Evolutionary conservation across 108 stramenopile genomes (phyloP), one percentile per base, ranked within the genome.

Genomic region (Epithemia pelagica): DNA sequence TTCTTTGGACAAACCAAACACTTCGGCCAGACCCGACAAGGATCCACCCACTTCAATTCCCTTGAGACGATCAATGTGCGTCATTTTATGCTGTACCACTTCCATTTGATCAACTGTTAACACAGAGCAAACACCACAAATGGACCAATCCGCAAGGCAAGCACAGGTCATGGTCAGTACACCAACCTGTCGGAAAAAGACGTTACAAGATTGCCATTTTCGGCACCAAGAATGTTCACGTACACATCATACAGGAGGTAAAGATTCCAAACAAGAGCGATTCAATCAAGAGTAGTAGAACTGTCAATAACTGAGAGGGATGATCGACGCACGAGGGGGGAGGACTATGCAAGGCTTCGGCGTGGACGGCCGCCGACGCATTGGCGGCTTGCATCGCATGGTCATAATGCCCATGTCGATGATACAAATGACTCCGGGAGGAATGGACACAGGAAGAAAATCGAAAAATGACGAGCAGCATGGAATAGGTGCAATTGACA

Each of bases 31-130:
- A 22, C 90, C 90, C 27, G 74, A 66, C 59, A 87, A 22, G 20
- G 75, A 53, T 25, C 74, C 71, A 3, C 73, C 70, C 19, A 62
- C 54, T 18, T 74, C 59, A 22, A 64, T 66, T 2, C 90, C 94
- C 77, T 96, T 95, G 46, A 96, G 69, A n/a, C 97, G 86, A 82
- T 99, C 98, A 71, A 99, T 99, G 64, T 97, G 91, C 30, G 98
- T 96, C 60, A 92, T 75, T 67, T 96, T 95, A 24, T 94, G 90
- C 30, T 69, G 69, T 1, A 98, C 89, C 21, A 95, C 94, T 61
- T 85, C 82, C 77, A 84, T 88, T 80, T 99, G 99, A 79, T 99
- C 99, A 15, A 46, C 37, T 46, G 37, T 10, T 10, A 46, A 46
- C 5, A 46, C 37, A 46, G 15, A 46, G 37, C 15, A 15, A 46